phyloP scores from a whole-genome alignment of 176 grass and related monocot genomes.

The Aegilops bicornis region DNA sequence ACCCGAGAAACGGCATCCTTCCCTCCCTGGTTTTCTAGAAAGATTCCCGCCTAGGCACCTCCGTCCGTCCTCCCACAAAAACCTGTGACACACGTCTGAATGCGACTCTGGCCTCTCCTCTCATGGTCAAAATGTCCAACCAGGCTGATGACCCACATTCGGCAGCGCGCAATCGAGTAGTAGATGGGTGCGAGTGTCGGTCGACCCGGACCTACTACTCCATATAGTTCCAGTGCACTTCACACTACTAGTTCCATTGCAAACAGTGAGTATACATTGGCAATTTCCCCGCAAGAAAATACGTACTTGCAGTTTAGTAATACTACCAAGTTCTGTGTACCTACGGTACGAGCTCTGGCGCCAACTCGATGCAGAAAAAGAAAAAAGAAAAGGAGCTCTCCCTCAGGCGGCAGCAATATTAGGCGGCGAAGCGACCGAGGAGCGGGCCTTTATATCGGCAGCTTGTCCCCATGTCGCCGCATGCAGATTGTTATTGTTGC shows the following conservation, averaged over 20 bases:
- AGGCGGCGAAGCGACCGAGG: conserved; percentile 2
- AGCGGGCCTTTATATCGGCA: background rate
- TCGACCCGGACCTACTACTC: no score
- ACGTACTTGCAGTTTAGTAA: no score
- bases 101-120: background rate
- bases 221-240: no score
- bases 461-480: conserved; percentile 30
- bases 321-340: no score
- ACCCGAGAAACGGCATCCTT: no score
- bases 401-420: no score
- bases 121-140: background rate
- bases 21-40: background rate
- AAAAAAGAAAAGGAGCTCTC: background rate
- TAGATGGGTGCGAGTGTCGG: background rate
- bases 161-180: background rate
- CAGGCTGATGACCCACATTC: background rate
- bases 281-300: background rate
- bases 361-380: no score
- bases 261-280: no score
- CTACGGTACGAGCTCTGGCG: no score
- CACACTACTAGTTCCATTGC: no score
- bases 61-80: background rate
- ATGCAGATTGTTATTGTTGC: conserved; percentile 1
- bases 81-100: background rate
- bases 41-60: background rate